A percentile compares a stretch with the other conserved stretches of the same genome.
Evolutionary conservation across 2,329 filamentous ascomycete species (phyloP).

Genomic region (Neonectria magnoliae): DNA sequence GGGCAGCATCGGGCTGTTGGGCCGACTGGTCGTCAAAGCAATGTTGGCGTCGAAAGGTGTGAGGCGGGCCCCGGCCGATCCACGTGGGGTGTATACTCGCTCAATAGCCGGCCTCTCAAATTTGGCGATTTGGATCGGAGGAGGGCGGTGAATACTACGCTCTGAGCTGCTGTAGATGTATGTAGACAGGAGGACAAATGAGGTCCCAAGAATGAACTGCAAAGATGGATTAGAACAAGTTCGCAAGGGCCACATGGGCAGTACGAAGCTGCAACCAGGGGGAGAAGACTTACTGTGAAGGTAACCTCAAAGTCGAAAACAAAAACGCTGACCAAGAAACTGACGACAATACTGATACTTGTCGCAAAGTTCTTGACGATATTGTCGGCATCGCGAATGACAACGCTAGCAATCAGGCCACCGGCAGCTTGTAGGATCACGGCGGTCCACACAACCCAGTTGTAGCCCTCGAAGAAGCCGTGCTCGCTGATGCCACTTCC

Average conservation of each 20-base stretch:
- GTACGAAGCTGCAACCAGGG: not conserved
- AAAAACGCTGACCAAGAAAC: conserved; percentile 84
- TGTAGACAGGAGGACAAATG: conserved; percentile 81
- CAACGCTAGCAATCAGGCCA: conserved; percentile 74
- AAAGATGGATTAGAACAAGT: not conserved
- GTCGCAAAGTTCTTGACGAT: conserved; percentile 95
- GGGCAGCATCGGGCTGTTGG: conserved; percentile 57
- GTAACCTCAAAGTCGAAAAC: conserved; percentile 86
- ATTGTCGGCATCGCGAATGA: conserved; percentile 63
- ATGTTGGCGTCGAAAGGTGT: conserved; percentile 55
- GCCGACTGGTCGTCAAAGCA: conserved; percentile 58
- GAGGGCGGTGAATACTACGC: conserved; percentile 63
- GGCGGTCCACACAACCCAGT: conserved; percentile 87
- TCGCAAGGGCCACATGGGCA: not conserved
- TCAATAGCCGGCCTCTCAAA: conserved; percentile 80
- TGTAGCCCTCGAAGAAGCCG: conserved; percentile 96
- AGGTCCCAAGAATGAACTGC: conserved; percentile 85
- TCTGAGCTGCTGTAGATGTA: conserved; percentile 84
- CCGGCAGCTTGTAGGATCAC: conserved; percentile 85
- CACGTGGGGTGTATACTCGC: conserved; percentile 51
- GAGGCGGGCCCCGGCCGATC: conserved; percentile 46
- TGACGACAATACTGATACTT: conserved; percentile 89
- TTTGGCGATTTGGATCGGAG: conserved; percentile 74
- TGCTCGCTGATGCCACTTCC: conserved; percentile 83
- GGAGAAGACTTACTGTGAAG: conserved; percentile 67